A percentile compares a stretch with the other conserved stretches of the same genome.
Evolutionary conservation across 768 basidiomycete genomes (phyloP).

Genomic region (Kwoniella sp.): DNA sequence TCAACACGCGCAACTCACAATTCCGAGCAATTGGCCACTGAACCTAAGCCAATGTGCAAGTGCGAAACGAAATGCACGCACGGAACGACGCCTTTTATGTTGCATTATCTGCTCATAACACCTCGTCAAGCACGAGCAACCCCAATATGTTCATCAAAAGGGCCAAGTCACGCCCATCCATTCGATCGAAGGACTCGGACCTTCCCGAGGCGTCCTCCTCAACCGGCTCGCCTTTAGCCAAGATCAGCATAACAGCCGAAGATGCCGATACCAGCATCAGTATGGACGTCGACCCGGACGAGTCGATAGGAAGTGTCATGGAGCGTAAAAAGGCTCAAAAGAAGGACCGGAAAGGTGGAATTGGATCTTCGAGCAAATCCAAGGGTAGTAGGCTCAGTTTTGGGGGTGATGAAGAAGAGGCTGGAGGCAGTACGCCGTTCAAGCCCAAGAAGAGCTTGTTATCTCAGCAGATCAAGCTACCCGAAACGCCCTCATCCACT

Average conservation of each 20-base stretch:
- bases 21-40: neutral
- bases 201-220: slow-evolving; percentile 18
- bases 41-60: too few relatives aligned
- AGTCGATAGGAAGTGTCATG: slow-evolving; percentile 38
- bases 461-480: slow-evolving; percentile 48
- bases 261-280: slow-evolving; percentile 20
- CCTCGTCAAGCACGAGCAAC: too few relatives aligned
- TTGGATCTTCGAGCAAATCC: slow-evolving; percentile 16
- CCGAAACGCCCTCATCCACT: slow-evolving; percentile 16
- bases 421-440: slow-evolving; percentile 32
- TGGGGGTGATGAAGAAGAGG: slow-evolving; percentile 43
- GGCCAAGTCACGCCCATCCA: slow-evolving; percentile 45
- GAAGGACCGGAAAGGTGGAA: slow-evolving; percentile 40
- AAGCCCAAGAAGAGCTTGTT: slow-evolving; percentile 49
- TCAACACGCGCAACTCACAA: neutral
- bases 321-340: slow-evolving; percentile 47
- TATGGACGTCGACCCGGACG: slow-evolving; percentile 35
- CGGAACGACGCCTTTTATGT: too few relatives aligned
- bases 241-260: slow-evolving; percentile 28
- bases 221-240: slow-evolving; percentile 33
- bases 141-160: slow-evolving; percentile 54
- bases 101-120: too few relatives aligned
- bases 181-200: slow-evolving; percentile 42
- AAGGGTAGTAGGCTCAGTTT: slow-evolving; percentile 43
- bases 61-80: too few relatives aligned